phyloP scores from a whole-genome alignment of 164 flowering plant genomes.

The Platanus orientalis region DNA sequence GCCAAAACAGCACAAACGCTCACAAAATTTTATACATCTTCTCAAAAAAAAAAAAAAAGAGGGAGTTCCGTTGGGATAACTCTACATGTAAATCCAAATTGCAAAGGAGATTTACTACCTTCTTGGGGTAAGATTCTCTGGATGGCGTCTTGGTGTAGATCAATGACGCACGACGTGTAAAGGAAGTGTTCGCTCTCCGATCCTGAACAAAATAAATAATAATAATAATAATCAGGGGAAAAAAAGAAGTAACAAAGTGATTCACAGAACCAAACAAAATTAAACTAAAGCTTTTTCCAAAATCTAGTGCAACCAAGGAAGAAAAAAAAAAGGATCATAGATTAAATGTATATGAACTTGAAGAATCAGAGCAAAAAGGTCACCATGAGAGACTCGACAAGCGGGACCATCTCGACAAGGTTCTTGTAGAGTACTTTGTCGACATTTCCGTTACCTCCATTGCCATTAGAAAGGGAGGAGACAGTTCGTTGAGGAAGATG shows the following conservation, averaged over 20 bases:
- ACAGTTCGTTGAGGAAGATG: slow-evolving; percentile 21
- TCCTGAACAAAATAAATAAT: slow-evolving; percentile 35
- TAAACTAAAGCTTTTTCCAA: neutral
- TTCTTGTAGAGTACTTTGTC: slow-evolving; percentile 69
- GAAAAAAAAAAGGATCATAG: neutral
- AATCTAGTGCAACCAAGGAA: neutral
- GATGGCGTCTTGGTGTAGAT: slow-evolving; percentile 84
- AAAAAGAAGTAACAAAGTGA: neutral
- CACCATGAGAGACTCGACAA: slow-evolving; percentile 87
- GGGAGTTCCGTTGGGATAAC: neutral
- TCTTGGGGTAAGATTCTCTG: slow-evolving; percentile 52
- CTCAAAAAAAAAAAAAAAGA: neutral
- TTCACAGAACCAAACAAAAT: neutral
- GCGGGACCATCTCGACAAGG: slow-evolving; percentile 85
- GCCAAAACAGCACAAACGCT: neutral
- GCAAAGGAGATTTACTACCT: slow-evolving; percentile 31
- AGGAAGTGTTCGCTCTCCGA: slow-evolving; percentile 61
- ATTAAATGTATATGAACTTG: neutral
- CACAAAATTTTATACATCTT: neutral
- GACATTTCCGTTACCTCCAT: slow-evolving; percentile 33
- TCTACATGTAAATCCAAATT: neutral
- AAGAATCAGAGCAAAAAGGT: slow-evolving; percentile 10
- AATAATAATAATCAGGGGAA: neutral
- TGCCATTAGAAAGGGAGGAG: slow-evolving; percentile 31
- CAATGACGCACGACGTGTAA: slow-evolving; percentile 74